Evolutionary conservation across 805 yeast genomes (phyloP), one percentile per base, ranked within the genome.

Genomic region (Suhomyces sp.): DNA sequence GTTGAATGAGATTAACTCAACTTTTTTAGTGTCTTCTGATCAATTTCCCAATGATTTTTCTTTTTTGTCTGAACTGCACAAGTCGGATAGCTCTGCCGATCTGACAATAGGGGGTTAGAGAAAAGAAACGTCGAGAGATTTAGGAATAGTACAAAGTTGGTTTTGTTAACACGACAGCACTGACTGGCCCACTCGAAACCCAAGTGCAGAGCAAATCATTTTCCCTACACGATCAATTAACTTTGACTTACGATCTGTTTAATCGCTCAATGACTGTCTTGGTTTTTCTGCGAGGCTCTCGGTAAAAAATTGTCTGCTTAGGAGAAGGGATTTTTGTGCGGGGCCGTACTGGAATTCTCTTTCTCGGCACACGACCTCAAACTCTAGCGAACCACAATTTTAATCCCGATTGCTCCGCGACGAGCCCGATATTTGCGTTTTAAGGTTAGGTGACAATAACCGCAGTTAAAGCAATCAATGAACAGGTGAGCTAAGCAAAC

Each of bases 11-110:
- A 42, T 42, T 42, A 6, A 22, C 19, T 42, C 19, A 17, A 44
- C 44, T 49, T 29, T 53, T 48, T 55, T 42, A 55, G 45, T 35
- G 58, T 55, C 58, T 51, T 54, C 51, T 40, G 58, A 55, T 51
- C 58, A 53, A 45, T 55, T 55, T 53, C 58, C 58, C 44, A 46
- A 55, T 45, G 56, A 40, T 52, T 54, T 48, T 51, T 47, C n/a
- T 31, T 22, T 42, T 42, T 42, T 42, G 46, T 24, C 31, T 15
- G 29, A 23, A 42, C 31, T 22, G 10, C 46, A 42, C 24, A 27
- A 17, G 31, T 13, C 46, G 46, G 46, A 33, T 33, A 7, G 27
- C 6, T 8, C 29, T 19, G 17, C 31, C 46, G 46, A 42, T 22
- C 26, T 8, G 29, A 42, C 46, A 42, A 42, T 42, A 42, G 46